phyloP scores from a whole-genome alignment of 2,329 filamentous ascomycete species.

The Claviceps citrina region DNA sequence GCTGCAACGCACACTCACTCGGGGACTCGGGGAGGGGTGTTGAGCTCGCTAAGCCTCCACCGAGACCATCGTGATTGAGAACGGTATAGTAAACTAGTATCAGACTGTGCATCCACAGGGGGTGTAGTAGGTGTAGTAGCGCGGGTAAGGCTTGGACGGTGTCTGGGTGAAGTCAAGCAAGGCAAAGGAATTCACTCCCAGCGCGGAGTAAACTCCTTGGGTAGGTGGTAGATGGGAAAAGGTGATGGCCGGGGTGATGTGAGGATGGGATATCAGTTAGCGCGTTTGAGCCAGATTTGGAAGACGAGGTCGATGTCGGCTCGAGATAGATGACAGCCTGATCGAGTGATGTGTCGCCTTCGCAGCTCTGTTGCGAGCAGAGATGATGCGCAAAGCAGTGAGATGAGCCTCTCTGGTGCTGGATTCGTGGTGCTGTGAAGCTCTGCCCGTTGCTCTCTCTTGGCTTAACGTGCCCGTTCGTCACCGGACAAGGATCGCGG shows the following conservation, averaged over 20 bases:
- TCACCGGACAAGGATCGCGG: constrained; percentile 10
- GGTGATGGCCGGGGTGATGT: constrained; percentile 9
- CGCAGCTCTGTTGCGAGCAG: background rate
- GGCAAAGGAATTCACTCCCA: constrained; percentile 8
- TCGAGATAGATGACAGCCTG: constrained; percentile 1
- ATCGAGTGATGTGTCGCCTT: constrained; percentile 1
- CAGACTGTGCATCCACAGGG: constrained; percentile 7
- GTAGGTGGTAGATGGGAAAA: constrained; percentile 5
- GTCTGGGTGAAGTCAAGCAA: constrained; percentile 5
- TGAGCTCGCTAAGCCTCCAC: constrained; percentile 21
- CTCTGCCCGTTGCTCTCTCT: background rate
- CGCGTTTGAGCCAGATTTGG: constrained; percentile 4
- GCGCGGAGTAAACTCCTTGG: constrained; percentile 1
- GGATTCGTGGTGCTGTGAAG: background rate
- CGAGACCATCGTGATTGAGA: constrained; percentile 19
- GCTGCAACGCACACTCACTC: constrained; percentile 8
- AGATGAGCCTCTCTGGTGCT: background rate
- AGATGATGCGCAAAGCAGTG: background rate
- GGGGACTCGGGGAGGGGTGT: constrained; percentile 15
- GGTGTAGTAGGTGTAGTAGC: constrained; percentile 5
- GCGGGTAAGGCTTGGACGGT: constrained; percentile 1
- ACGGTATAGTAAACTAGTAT: constrained; percentile 6
- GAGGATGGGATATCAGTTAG: constrained; percentile 10
- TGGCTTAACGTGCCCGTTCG: constrained; percentile 2
- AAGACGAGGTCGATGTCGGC: constrained; percentile 2